A percentile compares a stretch with the other conserved stretches of the same genome.
Conservation (phyloP, 768 basidiomycete species). For the Lactarius sp. region DNA sequence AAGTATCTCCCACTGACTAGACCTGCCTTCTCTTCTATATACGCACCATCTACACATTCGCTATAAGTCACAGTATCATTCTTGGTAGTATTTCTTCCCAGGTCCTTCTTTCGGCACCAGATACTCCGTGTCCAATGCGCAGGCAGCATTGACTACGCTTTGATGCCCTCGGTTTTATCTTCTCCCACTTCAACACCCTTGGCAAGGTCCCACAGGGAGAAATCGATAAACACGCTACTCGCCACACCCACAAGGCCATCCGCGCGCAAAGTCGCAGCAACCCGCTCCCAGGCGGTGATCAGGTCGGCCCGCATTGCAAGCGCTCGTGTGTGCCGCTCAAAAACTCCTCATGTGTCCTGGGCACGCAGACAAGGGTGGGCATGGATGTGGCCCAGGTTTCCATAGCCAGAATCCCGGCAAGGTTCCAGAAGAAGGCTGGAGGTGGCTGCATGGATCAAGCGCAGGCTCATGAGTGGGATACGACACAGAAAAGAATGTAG, state of each 20-base stretch:
- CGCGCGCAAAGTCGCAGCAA: slow-evolving; percentile 44
- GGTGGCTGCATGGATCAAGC: no score
- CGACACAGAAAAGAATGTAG: no score
- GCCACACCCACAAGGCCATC: slow-evolving; percentile 31
- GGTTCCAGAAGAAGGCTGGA: slow-evolving; percentile 63
- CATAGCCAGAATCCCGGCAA: slow-evolving; percentile 86
- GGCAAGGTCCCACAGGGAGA: slow-evolving; percentile 86
- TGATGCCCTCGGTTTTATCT: slow-evolving; percentile 27
- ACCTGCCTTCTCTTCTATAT: not conserved
- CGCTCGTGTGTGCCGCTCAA: slow-evolving; percentile 57
- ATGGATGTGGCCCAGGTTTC: slow-evolving; percentile 87
- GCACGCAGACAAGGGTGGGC: slow-evolving; percentile 45
- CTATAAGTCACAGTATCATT: no score
- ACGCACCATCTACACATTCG: not conserved
- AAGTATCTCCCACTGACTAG: no score
- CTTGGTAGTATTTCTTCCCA: not conserved
- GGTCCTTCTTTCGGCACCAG: slow-evolving; percentile 57
- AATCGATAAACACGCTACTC: slow-evolving; percentile 82
- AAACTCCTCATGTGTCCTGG: slow-evolving; percentile 44
- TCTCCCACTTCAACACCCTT: slow-evolving; percentile 54
- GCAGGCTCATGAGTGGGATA: no score
- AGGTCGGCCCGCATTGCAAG: slow-evolving; percentile 73
- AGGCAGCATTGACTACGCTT: slow-evolving; percentile 51
- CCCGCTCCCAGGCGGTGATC: slow-evolving; percentile 70
- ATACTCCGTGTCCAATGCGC: slow-evolving; percentile 78